Base-by-base conservation (phyloP, 257 asterid genomes). In the Ilex aquifolium region DNA sequence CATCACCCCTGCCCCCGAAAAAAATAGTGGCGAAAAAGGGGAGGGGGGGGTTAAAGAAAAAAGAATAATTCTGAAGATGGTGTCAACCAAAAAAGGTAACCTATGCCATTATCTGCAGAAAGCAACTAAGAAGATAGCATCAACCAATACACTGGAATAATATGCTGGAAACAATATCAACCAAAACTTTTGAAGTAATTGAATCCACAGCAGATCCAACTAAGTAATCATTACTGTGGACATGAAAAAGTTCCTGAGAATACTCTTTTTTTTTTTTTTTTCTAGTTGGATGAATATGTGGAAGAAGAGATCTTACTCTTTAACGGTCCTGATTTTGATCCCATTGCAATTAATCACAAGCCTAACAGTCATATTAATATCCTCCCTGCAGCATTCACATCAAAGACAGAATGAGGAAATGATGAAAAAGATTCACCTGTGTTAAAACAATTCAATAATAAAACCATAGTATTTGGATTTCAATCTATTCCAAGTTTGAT, bases 341-440 rank as follows among this genome's bases (percentile, higher is more conserved):
- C 97, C 97, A 14, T 88, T 84, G 92, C 91, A 90, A 77, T 85
- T 86, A 75, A 93, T 90, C 27, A 93, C 99, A 69, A 93, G 97
- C 87, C 96, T 84, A 68, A 93, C 70, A 1, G 99, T 81, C 99
- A 93, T 93, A 79, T 73, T 86, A 65, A 93, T 93, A 76, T 93
- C 99, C 74, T 82, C 88, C 90, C 99, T 93, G 95, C 83, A 83
- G 64, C 66, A 74, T 32, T 74, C 36, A 53, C 59, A 40, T 65
- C 69, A 74, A 71, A 48, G 52, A 32, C 62, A 21, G 61, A 70
- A 32, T 63, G 42, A 57, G 44, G 46, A 60, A 36, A 54, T 32
- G 52, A 70, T 46, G 8, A 42, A 27, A 61, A 30, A 36, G 42
- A 36, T 36, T 36, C 42, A 36, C 8, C 42, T 36, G 8, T 36